phyloP scores from a whole-genome alignment of 2,329 filamentous ascomycete genomes.

The Talaromyces sp. region DNA sequence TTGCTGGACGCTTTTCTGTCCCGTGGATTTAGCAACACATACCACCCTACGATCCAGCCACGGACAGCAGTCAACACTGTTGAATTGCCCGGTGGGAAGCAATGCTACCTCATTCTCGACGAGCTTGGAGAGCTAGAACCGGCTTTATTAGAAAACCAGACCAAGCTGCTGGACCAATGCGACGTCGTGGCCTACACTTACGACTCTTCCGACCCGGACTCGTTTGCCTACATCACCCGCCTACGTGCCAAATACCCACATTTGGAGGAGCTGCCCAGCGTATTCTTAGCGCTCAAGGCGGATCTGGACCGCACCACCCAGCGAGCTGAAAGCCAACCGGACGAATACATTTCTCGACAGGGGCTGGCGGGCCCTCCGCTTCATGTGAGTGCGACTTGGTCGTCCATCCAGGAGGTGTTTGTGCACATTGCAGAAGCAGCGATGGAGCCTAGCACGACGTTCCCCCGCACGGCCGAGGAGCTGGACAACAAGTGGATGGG shows the following conservation, averaged over 20 bases:
- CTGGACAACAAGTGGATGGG: conserved; percentile 70
- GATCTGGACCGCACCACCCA: conserved; percentile 97
- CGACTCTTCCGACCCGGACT: conserved; percentile 94
- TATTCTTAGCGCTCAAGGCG: conserved; percentile 91
- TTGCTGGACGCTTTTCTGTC: conserved; percentile 88
- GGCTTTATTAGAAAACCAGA: conserved; percentile 85
- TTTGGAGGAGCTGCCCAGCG: conserved; percentile 79
- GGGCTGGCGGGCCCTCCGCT: conserved; percentile 81
- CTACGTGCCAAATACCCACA: conserved; percentile 73
- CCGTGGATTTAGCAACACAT: conserved; percentile 73
- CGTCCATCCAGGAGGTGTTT: conserved; percentile 88
- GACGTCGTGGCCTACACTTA: conserved; percentile 94
- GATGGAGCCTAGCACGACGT: conserved; percentile 80
- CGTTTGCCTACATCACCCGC: conserved; percentile 83
- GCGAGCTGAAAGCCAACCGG: conserved; percentile 80
- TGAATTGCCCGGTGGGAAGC: conserved; percentile 89
- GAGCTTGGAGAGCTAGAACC: conserved; percentile 94
- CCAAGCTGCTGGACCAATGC: conserved; percentile 77
- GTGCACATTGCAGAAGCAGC: conserved; percentile 86
- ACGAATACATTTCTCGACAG: conserved; percentile 77
- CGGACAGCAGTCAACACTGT: conserved; percentile 93
- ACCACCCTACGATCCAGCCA: conserved; percentile 91
- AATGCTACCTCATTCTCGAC: conserved; percentile 92
- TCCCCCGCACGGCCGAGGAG: conserved; percentile 85
- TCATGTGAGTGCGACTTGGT: conserved; percentile 93